Conservation (phyloP, 2,329 filamentous ascomycete genomes). For the Tricladium varicosporioides region DNA sequence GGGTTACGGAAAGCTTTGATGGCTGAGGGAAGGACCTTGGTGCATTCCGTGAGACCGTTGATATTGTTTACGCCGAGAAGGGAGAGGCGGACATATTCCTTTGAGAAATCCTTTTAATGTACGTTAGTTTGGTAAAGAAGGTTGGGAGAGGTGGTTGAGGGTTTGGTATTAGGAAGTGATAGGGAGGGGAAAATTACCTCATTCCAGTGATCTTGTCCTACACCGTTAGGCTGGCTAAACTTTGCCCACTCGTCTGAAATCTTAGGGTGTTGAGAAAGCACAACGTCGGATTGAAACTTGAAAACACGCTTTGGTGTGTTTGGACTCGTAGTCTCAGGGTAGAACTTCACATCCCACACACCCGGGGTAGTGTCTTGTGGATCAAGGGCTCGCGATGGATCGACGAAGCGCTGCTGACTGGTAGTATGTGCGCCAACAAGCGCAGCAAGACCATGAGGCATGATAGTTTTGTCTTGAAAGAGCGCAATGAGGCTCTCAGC, state of each 20-base stretch:
- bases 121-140: not conserved
- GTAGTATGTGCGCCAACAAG: conserved; percentile 54
- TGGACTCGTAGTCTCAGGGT: conserved; percentile 42
- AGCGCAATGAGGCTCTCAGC: conserved; percentile 41
- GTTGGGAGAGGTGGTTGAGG: not conserved
- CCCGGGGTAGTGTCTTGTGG: conserved; percentile 51
- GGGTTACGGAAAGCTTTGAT: conserved; percentile 21
- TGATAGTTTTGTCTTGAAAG: conserved; percentile 49
- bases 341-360: conserved; percentile 43
- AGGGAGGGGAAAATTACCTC: conserved; percentile 32
- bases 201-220: conserved; percentile 41
- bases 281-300: conserved; percentile 11
- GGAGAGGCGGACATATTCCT: conserved; percentile 52
- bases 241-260: conserved; percentile 38
- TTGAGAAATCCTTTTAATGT: conserved; percentile 44
- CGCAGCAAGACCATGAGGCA: conserved; percentile 45
- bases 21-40: conserved; percentile 45
- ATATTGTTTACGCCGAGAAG: conserved; percentile 56
- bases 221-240: conserved; percentile 34
- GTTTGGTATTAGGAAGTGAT: too few relatives aligned
- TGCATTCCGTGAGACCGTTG: conserved; percentile 54
- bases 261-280: conserved; percentile 13
- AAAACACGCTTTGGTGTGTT: conserved; percentile 28
- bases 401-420: conserved; percentile 47
- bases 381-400: conserved; percentile 39